Evolutionary conservation across 257 asterid species (phyloP).

Genomic region (Datura wrightii): DNA sequence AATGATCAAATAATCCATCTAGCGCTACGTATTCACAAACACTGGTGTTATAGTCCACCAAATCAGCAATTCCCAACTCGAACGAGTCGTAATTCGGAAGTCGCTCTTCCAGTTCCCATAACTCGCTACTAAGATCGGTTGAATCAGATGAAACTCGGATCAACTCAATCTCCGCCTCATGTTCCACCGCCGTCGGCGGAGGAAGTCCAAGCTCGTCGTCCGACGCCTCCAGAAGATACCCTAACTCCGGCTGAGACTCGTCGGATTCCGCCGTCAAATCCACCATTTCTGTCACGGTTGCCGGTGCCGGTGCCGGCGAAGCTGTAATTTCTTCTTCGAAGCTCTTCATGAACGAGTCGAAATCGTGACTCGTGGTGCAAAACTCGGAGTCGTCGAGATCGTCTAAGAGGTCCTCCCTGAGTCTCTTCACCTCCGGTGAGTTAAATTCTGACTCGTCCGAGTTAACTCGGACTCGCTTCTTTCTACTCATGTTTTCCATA

Average conservation of each 20-base stretch:
- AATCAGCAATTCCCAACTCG: constrained; percentile 50
- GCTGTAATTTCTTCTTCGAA: constrained; percentile 73
- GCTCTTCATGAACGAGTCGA: constrained; percentile 83
- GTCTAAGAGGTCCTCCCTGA: constrained; percentile 64
- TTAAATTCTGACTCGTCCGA: constrained; percentile 46
- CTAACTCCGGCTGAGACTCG: constrained; percentile 64
- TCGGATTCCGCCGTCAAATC: constrained; percentile 58
- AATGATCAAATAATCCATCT: constrained; percentile 76
- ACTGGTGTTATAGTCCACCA: constrained; percentile 34
- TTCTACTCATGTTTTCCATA: constrained; percentile 54
- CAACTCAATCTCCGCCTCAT: constrained; percentile 43
- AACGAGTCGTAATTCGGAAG: constrained; percentile 58
- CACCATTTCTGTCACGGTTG: constrained; percentile 35
- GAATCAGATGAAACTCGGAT: constrained; percentile 52
- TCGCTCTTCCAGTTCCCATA: constrained; percentile 51
- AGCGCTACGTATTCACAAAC: constrained; percentile 58
- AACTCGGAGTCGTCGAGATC: constrained; percentile 65
- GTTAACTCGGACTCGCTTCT: constrained; percentile 59
- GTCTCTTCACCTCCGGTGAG: constrained; percentile 75
- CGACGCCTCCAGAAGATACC: constrained; percentile 70
- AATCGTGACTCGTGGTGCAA: constrained; percentile 50
- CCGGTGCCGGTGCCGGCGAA: constrained; percentile 35
- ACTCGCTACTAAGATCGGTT: constrained; percentile 51
- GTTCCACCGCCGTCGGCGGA: constrained; percentile 42
- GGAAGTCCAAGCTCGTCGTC: constrained; percentile 88